These are phyloP conservation scores for Flaveria sonorensis DNA, from an alignment of 129 eudicot genomes.

Conservation along the genomic window DNA sequence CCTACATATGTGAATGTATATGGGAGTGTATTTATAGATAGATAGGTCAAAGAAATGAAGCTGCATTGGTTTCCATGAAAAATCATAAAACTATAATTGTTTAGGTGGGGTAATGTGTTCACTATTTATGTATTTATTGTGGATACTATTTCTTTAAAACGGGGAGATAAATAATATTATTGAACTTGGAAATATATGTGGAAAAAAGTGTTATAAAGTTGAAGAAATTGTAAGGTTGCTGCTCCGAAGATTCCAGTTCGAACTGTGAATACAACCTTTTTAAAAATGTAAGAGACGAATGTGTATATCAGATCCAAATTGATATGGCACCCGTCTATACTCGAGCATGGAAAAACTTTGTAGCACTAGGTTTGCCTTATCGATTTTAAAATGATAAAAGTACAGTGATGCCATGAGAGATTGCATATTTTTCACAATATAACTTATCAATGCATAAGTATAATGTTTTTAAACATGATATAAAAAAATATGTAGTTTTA, in stretches of 20 bases:
- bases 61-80: constrained; percentile 40
- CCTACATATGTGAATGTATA: not conserved
- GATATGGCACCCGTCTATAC: too few relatives aligned
- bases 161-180: not conserved
- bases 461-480: too few relatives aligned
- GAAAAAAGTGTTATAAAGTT: not conserved
- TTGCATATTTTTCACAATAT: not conserved
- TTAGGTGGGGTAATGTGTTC: constrained; percentile 17
- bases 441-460: too few relatives aligned
- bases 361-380: too few relatives aligned
- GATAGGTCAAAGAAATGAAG: constrained; percentile 58
- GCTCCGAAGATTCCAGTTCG: too few relatives aligned
- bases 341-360: too few relatives aligned
- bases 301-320: too few relatives aligned
- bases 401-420: not conserved
- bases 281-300: too few relatives aligned
- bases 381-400: not conserved
- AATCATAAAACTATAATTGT: constrained; percentile 11
- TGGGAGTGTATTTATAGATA: not conserved
- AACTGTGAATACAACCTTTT: too few relatives aligned
- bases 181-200: not conserved
- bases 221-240: too few relatives aligned
- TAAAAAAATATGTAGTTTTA: too few relatives aligned
- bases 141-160: not conserved
- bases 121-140: constrained; percentile 13